These are phyloP conservation scores for Bacidia rubella DNA, from an alignment of 495 filamentous ascomycete species.

Conservation along the genomic window DNA sequence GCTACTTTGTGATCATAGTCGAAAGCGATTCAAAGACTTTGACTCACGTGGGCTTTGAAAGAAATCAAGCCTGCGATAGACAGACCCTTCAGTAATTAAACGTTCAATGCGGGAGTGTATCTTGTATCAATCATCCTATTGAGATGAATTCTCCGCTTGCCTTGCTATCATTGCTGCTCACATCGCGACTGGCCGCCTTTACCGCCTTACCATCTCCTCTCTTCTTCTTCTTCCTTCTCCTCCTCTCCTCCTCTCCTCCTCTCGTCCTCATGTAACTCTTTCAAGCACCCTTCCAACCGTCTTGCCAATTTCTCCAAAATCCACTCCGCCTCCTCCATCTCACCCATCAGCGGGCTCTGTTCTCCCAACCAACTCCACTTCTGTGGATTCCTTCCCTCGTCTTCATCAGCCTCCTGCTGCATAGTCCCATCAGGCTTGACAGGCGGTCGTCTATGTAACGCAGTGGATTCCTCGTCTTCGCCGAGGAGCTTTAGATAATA, in stretches of 20 bases:
- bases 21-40: no score
- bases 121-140: no score
- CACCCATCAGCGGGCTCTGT: conserved; percentile 58
- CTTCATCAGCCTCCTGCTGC: conserved; percentile 26
- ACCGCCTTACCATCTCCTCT: not conserved
- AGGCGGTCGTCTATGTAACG: conserved; percentile 18
- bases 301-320: conserved; percentile 51
- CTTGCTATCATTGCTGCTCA: no score
- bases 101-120: no score
- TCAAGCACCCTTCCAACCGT: conserved; percentile 41
- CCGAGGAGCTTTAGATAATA: conserved; percentile 66
- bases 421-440: conserved; percentile 20
- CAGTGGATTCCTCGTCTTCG: conserved; percentile 41
- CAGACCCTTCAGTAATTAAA: no score
- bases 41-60: no score
- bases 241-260: conserved; percentile 2
- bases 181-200: no score
- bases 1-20: no score
- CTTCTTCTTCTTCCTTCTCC: not conserved
- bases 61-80: no score
- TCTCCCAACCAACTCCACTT: conserved; percentile 69
- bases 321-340: conserved; percentile 67
- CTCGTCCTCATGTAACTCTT: conserved; percentile 20
- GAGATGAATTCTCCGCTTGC: no score
- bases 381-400: conserved; percentile 8